phyloP scores from a whole-genome alignment of 106 monocot species.

The Dioscorea dumetorum region DNA sequence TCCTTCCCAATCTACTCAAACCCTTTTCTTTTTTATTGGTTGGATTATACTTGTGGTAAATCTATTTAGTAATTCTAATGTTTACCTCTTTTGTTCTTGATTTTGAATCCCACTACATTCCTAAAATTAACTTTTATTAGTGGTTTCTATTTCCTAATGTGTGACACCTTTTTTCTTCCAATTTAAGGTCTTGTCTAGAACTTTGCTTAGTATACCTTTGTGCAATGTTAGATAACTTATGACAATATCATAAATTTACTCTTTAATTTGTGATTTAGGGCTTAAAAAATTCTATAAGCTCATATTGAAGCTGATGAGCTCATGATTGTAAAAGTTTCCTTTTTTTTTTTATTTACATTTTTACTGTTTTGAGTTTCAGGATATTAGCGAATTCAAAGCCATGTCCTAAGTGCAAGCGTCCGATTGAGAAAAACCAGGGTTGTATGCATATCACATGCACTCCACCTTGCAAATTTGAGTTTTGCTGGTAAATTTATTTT shows the following conservation, averaged over 20 bases:
- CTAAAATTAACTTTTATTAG: too few species aligned
- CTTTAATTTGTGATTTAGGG: background rate
- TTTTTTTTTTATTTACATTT: background rate
- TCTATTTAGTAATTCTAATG: too few species aligned
- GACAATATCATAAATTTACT: background rate
- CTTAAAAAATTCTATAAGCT: background rate
- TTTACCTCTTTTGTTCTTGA: too few species aligned
- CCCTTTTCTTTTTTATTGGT: too few species aligned
- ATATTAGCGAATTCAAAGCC: conserved; percentile 91
- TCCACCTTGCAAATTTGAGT: conserved; percentile 92
- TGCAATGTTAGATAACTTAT: background rate
- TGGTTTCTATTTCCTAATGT: too few species aligned
- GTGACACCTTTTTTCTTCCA: too few species aligned
- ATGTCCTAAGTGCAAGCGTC: conserved; percentile 82
- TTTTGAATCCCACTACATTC: too few species aligned
- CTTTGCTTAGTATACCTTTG: background rate
- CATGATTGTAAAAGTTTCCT: background rate
- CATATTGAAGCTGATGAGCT: background rate
- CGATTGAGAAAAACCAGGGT: conserved; percentile 90
- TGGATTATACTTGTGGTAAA: too few species aligned
- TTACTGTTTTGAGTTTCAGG: conserved; percentile 31
- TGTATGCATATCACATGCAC: conserved; percentile 93
- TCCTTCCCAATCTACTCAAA: too few species aligned
- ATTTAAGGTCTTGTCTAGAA: too few species aligned
- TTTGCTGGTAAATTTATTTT: conserved; percentile 47